A percentile compares a stretch with the other conserved stretches of the same genome.
Conservation (phyloP, 345 rosid species). For the Excoecaria agallocha region DNA sequence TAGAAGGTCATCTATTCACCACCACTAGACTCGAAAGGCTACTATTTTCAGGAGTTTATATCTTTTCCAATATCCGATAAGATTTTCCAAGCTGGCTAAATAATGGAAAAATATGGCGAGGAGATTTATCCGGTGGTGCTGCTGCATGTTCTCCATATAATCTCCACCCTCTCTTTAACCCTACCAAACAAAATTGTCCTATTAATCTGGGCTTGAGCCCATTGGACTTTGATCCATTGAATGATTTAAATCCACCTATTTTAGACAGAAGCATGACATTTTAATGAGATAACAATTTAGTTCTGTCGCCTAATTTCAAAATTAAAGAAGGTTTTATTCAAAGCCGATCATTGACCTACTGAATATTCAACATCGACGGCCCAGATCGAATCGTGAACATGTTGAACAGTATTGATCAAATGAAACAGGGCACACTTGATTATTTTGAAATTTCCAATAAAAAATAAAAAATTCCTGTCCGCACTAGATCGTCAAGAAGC, state of each 20-base stretch:
- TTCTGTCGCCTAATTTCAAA: too few relatives aligned
- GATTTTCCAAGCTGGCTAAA: neutral
- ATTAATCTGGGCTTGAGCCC: neutral
- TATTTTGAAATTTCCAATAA: neutral
- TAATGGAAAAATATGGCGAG: too few relatives aligned
- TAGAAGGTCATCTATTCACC: neutral
- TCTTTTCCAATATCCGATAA: neutral
- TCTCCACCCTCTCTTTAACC: too few relatives aligned
- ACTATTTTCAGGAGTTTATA: slow-evolving; percentile 5
- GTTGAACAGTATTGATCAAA: neutral
- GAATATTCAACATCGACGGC: neutral
- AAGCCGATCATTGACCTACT: neutral
- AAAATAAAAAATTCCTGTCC: neutral
- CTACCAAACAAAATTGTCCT: too few relatives aligned
- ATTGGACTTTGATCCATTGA: neutral
- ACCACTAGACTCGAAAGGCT: slow-evolving; percentile 20
- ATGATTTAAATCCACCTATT: too few relatives aligned
- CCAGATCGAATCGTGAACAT: neutral
- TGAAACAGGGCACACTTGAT: slow-evolving; percentile 10
- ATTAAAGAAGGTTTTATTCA: neutral
- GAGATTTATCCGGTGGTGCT: neutral
- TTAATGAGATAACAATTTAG: too few relatives aligned
- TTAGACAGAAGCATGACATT: too few relatives aligned
- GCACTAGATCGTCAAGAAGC: slow-evolving; percentile 14
- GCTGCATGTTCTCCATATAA: neutral